phyloP scores from a whole-genome alignment of 2,329 filamentous ascomycete genomes.

The Rhynchosporium graminicola region DNA sequence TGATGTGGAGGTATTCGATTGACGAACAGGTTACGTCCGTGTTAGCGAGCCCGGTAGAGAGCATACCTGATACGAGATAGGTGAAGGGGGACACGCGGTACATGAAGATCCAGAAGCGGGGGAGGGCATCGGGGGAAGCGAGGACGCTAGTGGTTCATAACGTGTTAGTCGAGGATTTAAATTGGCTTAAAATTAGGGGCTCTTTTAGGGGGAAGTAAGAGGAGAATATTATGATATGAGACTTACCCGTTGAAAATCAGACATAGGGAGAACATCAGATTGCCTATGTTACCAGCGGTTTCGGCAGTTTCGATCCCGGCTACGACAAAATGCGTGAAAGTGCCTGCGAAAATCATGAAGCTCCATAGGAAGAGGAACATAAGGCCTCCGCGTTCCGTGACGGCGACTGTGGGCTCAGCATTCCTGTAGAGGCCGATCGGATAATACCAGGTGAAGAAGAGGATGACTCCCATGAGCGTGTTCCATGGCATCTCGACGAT shows the following conservation, averaged over 20 bases:
- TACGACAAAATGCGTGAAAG: constrained; percentile 79
- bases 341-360: constrained; percentile 80
- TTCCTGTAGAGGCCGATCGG: constrained; percentile 72
- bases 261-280: constrained; percentile 71
- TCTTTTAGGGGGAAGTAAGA: neutral
- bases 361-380: constrained; percentile 76
- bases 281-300: constrained; percentile 74
- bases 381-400: constrained; percentile 69
- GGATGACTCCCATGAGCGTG: constrained; percentile 66
- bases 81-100: constrained; percentile 82
- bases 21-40: constrained; percentile 63
- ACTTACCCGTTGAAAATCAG: constrained; percentile 66
- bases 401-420: constrained; percentile 59
- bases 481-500: constrained; percentile 88
- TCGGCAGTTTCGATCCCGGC: constrained; percentile 75
- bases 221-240: neutral
- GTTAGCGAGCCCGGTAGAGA: constrained; percentile 70
- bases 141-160: constrained; percentile 56
- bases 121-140: constrained; percentile 60
- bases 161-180: too few relatives aligned
- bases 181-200: too few relatives aligned
- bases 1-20: constrained; percentile 70
- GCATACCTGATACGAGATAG: constrained; percentile 74
- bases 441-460: constrained; percentile 84
- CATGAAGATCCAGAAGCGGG: constrained; percentile 83